Evolutionary conservation across 2,329 filamentous ascomycete species (phyloP), one percentile per base, ranked within the genome.

Genomic region (Elsinoe arachidis): DNA sequence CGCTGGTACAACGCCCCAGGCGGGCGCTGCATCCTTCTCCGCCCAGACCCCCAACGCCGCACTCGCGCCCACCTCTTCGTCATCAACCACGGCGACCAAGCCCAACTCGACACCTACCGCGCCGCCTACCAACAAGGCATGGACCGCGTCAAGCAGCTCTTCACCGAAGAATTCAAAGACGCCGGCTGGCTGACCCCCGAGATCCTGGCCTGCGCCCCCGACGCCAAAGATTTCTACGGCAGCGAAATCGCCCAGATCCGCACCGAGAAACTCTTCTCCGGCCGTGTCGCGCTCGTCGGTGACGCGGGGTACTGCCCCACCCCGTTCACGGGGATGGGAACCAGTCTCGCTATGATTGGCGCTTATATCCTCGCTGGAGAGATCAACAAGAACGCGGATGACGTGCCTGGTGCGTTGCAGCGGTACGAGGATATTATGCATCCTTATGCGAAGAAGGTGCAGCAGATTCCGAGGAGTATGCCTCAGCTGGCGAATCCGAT

Each of bases 141-240:
- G 17, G 60, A 62, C 15, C 60, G 49, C 1, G 61, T 61, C 37
- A 66, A 63, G 58, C 23, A 58, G 7, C 51, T 66, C 7, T 49
- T 69, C 54, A 55, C 61, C 19, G 61, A 65, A 23, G 47, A 63
- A 14, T 67, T 63, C 59, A 55, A 58, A 5, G 63, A 64, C 51
- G 61, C 61, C 4, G 65, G 65, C 3, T 68, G 65, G 66, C 67
- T 73, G 55, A 63, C 66, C 4, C 59, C 64, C 0, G 66, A 73
- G 3, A 66, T 77, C 3, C 60, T 76, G 34, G 59, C 65, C 4
- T 71, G 66, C 0, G 71, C 75, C 68, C 56, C 66, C 23, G 47
- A 61, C 12, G 60, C 62, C 2, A 58, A 64, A 2, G 66, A 67
- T 46, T 66, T 68, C 54, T 67, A 67, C 57, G 61, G 61, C 57